Evolutionary conservation across 495 filamentous ascomycete species (phyloP), one percentile per base, ranked within the genome.

Genomic region (Chaetomium tenue): DNA sequence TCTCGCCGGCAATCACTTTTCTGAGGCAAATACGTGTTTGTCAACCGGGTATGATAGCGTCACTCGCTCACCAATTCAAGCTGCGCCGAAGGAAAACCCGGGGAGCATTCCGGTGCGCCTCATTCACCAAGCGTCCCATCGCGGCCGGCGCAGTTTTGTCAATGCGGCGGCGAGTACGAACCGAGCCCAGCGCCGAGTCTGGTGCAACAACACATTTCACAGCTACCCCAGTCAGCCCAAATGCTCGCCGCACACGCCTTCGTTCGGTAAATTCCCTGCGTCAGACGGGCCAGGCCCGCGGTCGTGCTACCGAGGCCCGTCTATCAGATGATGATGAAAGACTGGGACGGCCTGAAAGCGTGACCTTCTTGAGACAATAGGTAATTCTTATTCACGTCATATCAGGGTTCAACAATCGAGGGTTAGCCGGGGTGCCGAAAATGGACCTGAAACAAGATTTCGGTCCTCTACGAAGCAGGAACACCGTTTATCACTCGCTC

Each of bases 281-380:
- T 23, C 44, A 20, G 57, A 39, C n/a, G 46, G 26, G 44, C 58
- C 58, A 39, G n/a, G 51, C 25, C 51, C 46, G 30, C 28, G 57
- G 57, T 26, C 26, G 57, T 40, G 28, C 58, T n/a, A 8, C 47
- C 3, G 26, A 9, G 30, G 58, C 26, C 46, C 11, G 58, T 28
- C 46, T 25, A 50, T 60, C 58, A 60, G 47, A 60, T 60, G 58
- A 9, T 20, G 58, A 60, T 60, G 58, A 60, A 51, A 25, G 58
- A 50, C n/a, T 51, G 28, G 46, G 58, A 46, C 9, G 58, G 46
- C 58, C 58, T 15, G 25, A 50, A 15, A 22, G 6, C 5, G 16
- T 30, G 40, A 13, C 37, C 54, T 23, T 7, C 15, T 30, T 12
- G 1, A n/a, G n/a, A 26, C 13, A 52, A 28, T 28, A 18, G 0